Percentiles rank a stretch among this genome's conserved stretches.
phyloP scores from a whole-genome alignment of 1,139 yeast species.

The Candida anutae region DNA sequence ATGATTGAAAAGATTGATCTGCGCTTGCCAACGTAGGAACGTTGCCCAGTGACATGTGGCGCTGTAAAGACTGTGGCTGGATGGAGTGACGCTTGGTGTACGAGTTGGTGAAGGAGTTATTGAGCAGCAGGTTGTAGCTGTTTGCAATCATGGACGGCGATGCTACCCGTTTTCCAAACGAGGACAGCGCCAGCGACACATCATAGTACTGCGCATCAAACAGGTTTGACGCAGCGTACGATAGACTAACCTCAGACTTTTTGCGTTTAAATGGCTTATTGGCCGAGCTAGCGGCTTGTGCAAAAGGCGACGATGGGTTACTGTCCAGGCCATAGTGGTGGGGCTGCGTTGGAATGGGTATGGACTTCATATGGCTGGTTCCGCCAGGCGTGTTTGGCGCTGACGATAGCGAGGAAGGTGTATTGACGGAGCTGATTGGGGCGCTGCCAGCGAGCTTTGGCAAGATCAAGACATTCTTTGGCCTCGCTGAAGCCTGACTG shows the following conservation, averaged over 20 bases:
- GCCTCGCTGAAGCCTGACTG: too few species aligned
- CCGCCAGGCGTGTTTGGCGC: slow-evolving; percentile 7
- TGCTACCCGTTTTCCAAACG: slow-evolving; percentile 8
- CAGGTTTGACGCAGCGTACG: slow-evolving; percentile 2
- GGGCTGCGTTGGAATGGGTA: slow-evolving; percentile 19
- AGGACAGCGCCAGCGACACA: slow-evolving; percentile 6
- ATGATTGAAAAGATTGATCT: too few species aligned
- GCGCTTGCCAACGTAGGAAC: too few species aligned
- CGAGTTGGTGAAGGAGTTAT: neutral
- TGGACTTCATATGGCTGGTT: slow-evolving; percentile 11
- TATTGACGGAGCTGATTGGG: slow-evolving; percentile 8
- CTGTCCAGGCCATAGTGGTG: slow-evolving; percentile 7
- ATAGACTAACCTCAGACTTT: slow-evolving; percentile 28
- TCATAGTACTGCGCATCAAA: slow-evolving; percentile 8
- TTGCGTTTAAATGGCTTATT: slow-evolving; percentile 36
- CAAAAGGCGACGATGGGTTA: slow-evolving; percentile 18
- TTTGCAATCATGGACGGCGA: slow-evolving; percentile 7
- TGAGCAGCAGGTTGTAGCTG: slow-evolving; percentile 2
- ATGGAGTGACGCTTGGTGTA: neutral
- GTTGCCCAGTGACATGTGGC: slow-evolving; percentile 1
- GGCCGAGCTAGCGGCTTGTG: slow-evolving; percentile 8
- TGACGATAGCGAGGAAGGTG: slow-evolving; percentile 6
- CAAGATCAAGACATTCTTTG: slow-evolving; percentile 34
- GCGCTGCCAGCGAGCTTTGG: slow-evolving; percentile 27
- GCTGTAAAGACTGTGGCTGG: slow-evolving; percentile 2